Evolutionary conservation across 2,329 filamentous ascomycete genomes (phyloP).

Genomic region (Tolypocladium paradoxum): DNA sequence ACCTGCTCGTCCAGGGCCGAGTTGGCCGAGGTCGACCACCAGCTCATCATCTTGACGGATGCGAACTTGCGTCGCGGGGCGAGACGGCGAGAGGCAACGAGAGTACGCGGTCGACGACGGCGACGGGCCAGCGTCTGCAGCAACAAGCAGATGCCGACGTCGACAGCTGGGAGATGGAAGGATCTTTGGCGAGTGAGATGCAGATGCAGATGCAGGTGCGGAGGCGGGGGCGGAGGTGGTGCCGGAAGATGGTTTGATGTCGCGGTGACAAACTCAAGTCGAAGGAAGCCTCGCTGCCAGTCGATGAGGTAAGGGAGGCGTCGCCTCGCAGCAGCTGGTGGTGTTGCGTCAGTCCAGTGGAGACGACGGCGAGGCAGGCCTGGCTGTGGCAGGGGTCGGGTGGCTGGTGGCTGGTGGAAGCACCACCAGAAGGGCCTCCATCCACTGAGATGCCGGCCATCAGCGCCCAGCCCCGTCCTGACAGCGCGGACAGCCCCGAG

Average conservation of each 20-base stretch:
- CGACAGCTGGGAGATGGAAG: background rate
- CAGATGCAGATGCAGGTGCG: background rate
- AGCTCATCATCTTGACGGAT: constrained; percentile 59
- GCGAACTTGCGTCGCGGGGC: background rate
- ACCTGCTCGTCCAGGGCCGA: constrained; percentile 94
- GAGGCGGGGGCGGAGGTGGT: background rate
- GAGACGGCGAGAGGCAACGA: background rate
- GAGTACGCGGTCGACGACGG: background rate
- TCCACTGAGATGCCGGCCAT: background rate
- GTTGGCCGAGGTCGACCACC: constrained; percentile 89
- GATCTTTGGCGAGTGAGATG: no score
- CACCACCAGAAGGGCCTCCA: background rate
- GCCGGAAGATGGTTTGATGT: background rate
- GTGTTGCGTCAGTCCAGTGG: background rate
- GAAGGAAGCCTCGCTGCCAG: background rate
- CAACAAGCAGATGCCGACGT: background rate
- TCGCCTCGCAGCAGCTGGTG: background rate
- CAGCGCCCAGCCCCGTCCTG: background rate
- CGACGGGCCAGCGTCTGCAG: background rate
- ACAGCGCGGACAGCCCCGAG: background rate
- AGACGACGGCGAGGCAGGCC: background rate
- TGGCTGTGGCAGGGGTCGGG: background rate
- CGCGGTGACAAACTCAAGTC: background rate
- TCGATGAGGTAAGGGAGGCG: background rate
- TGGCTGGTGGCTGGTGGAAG: background rate